phyloP scores from a whole-genome alignment of 2,329 filamentous ascomycete genomes.

The Cladosporium sp. region DNA sequence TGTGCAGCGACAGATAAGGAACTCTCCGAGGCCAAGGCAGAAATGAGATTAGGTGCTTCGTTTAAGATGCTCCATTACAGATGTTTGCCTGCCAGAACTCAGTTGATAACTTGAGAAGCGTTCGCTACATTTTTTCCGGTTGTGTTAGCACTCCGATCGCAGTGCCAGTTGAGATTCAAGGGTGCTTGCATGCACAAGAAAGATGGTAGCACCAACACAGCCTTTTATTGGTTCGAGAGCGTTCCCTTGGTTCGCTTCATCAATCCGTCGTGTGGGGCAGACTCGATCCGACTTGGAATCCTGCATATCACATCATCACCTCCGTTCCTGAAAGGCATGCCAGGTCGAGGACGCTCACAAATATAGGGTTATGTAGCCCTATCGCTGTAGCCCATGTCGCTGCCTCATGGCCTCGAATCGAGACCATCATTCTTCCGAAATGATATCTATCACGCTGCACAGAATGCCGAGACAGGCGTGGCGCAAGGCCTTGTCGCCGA shows the following conservation, averaged over 20 bases:
- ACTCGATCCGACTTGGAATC: not conserved
- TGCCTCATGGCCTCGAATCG: not conserved
- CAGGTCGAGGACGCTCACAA: not conserved
- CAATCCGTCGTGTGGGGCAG: constrained; percentile 4
- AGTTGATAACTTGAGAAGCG: not conserved
- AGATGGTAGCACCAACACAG: constrained; percentile 11
- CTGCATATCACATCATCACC: not conserved
- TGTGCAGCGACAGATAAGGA: constrained; percentile 12
- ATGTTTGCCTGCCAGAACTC: not conserved
- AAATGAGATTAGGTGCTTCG: not conserved
- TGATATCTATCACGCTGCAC: not conserved
- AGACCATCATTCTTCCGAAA: not conserved
- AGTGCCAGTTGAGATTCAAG: not conserved
- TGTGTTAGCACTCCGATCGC: not conserved
- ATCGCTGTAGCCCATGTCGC: not conserved
- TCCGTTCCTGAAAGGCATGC: not conserved
- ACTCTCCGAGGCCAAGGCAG: not conserved
- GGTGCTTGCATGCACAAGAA: constrained; percentile 5
- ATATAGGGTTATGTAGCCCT: not conserved
- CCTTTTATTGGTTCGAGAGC: constrained; percentile 7
- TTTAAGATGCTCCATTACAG: not conserved
- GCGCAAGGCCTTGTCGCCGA: not conserved
- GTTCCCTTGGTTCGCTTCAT: not conserved
- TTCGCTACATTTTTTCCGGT: not conserved
- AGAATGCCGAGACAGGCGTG: not conserved